Conservation (phyloP, 352 stramenopile genomes). For the Phytophthora fragariaefolia region DNA sequence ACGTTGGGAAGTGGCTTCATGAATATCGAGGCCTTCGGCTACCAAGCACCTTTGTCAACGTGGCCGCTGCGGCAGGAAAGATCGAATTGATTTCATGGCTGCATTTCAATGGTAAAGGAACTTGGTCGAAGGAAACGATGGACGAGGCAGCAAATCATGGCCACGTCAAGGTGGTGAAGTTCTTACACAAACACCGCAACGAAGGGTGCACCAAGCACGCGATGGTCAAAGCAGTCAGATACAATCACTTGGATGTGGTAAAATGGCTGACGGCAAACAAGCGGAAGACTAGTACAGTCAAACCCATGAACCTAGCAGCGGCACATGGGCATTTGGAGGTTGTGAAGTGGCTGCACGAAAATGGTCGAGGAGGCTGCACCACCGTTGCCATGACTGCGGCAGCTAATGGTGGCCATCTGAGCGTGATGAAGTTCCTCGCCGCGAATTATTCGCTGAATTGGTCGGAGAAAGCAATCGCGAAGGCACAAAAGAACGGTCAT, state of each 20-base stretch:
- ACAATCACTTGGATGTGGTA: conserved; percentile 13
- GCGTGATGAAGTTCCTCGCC: conserved; percentile 30
- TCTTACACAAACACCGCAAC: conserved; percentile 16
- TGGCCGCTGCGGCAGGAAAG: neutral
- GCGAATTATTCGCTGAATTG: conserved; percentile 25
- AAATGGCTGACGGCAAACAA: conserved; percentile 12
- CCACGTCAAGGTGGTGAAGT: conserved; percentile 19
- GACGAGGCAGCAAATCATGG: conserved; percentile 18
- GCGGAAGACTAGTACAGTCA: conserved; percentile 1
- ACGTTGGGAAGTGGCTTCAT: conserved; percentile 18
- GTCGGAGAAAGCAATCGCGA: conserved; percentile 18
- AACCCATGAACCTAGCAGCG: conserved; percentile 13
- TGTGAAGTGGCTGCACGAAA: conserved; percentile 11
- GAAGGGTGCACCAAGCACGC: conserved; percentile 13
- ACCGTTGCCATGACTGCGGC: conserved; percentile 1
- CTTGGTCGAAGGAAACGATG: conserved; percentile 19
- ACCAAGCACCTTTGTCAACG: conserved; percentile 2
- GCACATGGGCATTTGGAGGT: conserved; percentile 8
- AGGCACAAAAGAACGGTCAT: conserved; percentile 11
- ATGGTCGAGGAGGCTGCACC: conserved; percentile 3
- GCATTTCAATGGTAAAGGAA: conserved; percentile 12
- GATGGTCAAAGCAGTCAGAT: conserved; percentile 2
- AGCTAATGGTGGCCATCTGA: conserved; percentile 11
- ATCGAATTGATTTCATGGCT: conserved; percentile 25
- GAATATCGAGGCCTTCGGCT: neutral